Conservation (phyloP, 768 basidiomycete genomes). For the Boletus sp. region DNA sequence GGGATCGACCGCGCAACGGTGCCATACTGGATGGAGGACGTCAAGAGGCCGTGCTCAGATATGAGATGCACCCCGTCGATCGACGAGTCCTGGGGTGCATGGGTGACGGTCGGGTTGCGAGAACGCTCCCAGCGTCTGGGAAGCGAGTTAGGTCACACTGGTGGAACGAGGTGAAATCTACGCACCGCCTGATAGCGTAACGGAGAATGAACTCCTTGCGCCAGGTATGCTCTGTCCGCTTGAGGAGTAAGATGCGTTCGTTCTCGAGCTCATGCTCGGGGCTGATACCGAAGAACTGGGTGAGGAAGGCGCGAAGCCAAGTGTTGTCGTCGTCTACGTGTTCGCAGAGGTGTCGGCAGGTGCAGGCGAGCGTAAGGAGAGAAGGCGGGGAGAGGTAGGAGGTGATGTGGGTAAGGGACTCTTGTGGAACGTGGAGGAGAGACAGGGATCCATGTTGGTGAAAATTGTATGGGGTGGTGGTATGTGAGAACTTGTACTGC, state of each 20-base stretch:
- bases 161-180: neutral
- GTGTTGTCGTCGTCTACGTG: constrained; percentile 78
- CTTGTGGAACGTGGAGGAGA: constrained; percentile 55
- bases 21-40: constrained; percentile 63
- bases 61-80: constrained; percentile 62
- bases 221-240: constrained; percentile 61
- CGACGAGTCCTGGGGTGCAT: constrained; percentile 57
- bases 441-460: constrained; percentile 49
- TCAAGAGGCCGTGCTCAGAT: constrained; percentile 51
- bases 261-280: constrained; percentile 58
- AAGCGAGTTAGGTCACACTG: neutral
- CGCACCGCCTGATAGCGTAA: constrained; percentile 52
- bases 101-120: constrained; percentile 54
- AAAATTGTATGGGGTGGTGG: constrained; percentile 18
- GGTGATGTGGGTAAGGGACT: constrained; percentile 75
- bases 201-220: constrained; percentile 63
- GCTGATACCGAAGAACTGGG: constrained; percentile 60
- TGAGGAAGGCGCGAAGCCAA: constrained; percentile 73
- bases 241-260: constrained; percentile 47
- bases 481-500: constrained; percentile 29
- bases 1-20: constrained; percentile 72
- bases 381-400: constrained; percentile 64
- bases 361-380: constrained; percentile 54
- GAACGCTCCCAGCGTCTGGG: constrained; percentile 70
- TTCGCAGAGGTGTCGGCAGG: constrained; percentile 49